Evolutionary conservation across 2,329 filamentous ascomycete genomes (phyloP).

Genomic region (Zymoseptoria crescenta): DNA sequence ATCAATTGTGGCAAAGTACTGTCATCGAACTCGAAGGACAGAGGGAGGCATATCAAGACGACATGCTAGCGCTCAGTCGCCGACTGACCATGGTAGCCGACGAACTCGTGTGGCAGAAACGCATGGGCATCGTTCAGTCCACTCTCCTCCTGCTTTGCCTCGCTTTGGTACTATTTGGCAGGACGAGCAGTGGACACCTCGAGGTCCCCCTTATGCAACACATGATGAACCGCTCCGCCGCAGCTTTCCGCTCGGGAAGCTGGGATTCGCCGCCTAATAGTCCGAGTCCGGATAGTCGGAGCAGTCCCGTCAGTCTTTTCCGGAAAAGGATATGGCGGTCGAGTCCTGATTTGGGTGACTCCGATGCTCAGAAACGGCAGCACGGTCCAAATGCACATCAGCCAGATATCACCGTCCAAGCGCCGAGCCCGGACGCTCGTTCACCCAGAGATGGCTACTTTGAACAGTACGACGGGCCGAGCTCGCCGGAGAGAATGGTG

Average conservation of each 20-base stretch:
- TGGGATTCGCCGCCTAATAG: conserved; percentile 32
- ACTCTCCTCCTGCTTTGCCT: conserved; percentile 80
- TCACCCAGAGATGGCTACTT: conserved; percentile 2
- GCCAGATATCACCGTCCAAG: conserved; percentile 6
- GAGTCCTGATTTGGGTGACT: conserved; percentile 12
- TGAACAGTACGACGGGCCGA: conserved; percentile 4
- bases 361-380: conserved; percentile 8
- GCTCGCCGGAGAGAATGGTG: conserved; percentile 1
- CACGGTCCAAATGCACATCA: conserved; percentile 7
- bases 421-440: conserved; percentile 2
- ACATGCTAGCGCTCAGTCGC: conserved; percentile 72
- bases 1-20: conserved; percentile 94
- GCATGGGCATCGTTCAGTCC: conserved; percentile 88
- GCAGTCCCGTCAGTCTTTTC: conserved; percentile 23
- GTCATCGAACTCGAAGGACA: conserved; percentile 86
- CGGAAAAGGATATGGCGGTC: conserved; percentile 30
- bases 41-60: conserved; percentile 71
- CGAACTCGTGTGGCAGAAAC: conserved; percentile 74
- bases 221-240: conserved; percentile 31
- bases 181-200: conserved; percentile 23
- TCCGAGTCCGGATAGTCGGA: conserved; percentile 25
- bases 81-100: conserved; percentile 86
- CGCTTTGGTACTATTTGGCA: conserved; percentile 71
- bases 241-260: conserved; percentile 22
- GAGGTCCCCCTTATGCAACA: conserved; percentile 42